A percentile compares a stretch with the other conserved stretches of the same genome.
Evolutionary conservation across 2,329 filamentous ascomycete genomes (phyloP).

Genomic region (Alternaria arborescens): DNA sequence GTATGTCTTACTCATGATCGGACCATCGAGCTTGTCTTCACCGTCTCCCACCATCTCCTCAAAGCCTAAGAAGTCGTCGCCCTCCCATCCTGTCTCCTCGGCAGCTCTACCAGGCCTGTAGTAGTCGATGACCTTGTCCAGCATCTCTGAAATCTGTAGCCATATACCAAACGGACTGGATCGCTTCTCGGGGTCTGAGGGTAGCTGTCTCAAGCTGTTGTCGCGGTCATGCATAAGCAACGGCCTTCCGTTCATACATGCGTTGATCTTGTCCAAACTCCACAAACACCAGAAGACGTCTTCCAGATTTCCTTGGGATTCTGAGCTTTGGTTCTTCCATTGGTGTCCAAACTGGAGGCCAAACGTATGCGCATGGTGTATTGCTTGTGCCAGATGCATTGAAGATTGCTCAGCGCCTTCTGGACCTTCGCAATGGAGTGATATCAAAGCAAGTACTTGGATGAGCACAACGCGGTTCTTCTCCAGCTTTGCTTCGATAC

Average conservation of each 20-base stretch:
- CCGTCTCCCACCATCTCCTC: conserved; percentile 55
- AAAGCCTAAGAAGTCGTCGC: conserved; percentile 55
- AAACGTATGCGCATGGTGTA: conserved; percentile 60
- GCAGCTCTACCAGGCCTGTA: conserved; percentile 55
- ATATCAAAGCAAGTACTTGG: conserved; percentile 57
- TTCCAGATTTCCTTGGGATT: conserved; percentile 52
- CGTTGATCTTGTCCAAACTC: conserved; percentile 59
- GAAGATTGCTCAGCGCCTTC: conserved; percentile 59
- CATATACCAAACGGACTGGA: conserved; percentile 60
- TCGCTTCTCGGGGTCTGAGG: conserved; percentile 53
- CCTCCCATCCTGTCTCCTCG: conserved; percentile 58
- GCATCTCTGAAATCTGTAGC: conserved; percentile 55
- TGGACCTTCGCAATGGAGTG: conserved; percentile 58
- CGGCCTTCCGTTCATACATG: conserved; percentile 58
- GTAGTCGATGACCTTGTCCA: conserved; percentile 59
- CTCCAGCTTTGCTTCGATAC: conserved; percentile 53
- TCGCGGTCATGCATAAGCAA: conserved; percentile 59
- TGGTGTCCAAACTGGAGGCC: conserved; percentile 56
- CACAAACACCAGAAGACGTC: conserved; percentile 61
- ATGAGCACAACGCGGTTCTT: conserved; percentile 59
- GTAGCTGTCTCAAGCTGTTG: conserved; percentile 54
- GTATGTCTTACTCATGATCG: conserved; percentile 46
- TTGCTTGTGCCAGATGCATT: conserved; percentile 58
- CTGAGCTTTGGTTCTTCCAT: conserved; percentile 51
- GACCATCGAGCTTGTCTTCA: conserved; percentile 49